These are phyloP conservation scores for Sanghuangporus baumii DNA, from an alignment of 1,284 basidiomycete species.

Conservation along the genomic window DNA sequence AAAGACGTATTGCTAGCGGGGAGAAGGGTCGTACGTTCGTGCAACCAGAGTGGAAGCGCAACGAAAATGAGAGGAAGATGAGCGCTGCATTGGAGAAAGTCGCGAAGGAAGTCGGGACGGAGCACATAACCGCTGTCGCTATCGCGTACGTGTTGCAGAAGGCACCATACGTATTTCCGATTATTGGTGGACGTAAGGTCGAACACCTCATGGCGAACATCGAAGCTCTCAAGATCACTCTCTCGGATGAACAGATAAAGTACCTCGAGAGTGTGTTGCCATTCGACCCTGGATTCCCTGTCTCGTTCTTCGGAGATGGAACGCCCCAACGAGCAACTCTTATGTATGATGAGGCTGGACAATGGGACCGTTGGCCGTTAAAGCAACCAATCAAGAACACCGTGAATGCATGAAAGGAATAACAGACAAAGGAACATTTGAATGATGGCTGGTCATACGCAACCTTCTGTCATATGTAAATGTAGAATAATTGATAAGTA, in stretches of 20 bases:
- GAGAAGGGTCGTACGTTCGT: slow-evolving; percentile 24
- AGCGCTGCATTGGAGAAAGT: slow-evolving; percentile 26
- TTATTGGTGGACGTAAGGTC: slow-evolving; percentile 26
- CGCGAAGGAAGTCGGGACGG: slow-evolving; percentile 28
- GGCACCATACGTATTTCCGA: slow-evolving; percentile 22
- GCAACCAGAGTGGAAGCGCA: slow-evolving; percentile 26
- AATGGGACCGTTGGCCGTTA: slow-evolving; percentile 1
- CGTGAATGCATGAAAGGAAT: not conserved
- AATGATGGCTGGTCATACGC: not conserved
- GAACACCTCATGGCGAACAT: slow-evolving; percentile 27
- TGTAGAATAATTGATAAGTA: too few species aligned
- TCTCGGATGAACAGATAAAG: slow-evolving; percentile 22
- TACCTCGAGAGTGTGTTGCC: slow-evolving; percentile 18
- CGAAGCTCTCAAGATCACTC: slow-evolving; percentile 23
- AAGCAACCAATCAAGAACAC: slow-evolving; percentile 1
- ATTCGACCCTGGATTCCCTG: slow-evolving; percentile 26
- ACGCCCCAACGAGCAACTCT: not conserved
- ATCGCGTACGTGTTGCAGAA: slow-evolving; percentile 19
- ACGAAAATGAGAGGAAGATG: slow-evolving; percentile 26
- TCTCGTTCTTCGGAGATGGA: not conserved
- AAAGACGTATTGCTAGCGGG: slow-evolving; percentile 21
- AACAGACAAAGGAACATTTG: not conserved
- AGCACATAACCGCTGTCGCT: slow-evolving; percentile 19
- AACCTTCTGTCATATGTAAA: too few species aligned
- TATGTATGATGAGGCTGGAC: not conserved